Evolutionary conservation across 2,329 filamentous ascomycete genomes (phyloP).

Genomic region (Colletotrichum truncatum): DNA sequence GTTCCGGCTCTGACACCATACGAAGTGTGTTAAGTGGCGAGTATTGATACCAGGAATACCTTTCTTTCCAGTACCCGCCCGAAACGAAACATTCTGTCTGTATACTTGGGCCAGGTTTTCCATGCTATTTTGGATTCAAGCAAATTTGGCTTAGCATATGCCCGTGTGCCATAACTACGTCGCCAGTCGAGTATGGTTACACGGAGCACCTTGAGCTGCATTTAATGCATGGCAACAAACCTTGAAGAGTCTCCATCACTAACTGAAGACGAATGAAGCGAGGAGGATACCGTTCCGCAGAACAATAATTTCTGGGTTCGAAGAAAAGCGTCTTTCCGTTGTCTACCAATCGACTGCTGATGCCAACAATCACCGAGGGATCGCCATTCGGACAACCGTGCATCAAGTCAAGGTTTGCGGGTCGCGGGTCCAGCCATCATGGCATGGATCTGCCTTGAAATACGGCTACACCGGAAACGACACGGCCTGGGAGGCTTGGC

Average conservation of each 20-base stretch:
- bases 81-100: background rate
- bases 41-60: conserved; percentile 7
- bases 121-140: background rate
- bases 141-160: background rate
- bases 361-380: conserved; percentile 1
- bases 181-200: no score
- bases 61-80: background rate
- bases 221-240: background rate
- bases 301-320: background rate
- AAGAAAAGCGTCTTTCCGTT: background rate
- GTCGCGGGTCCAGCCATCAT: conserved; percentile 7
- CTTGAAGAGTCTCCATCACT: background rate
- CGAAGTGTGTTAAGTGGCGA: conserved; percentile 14
- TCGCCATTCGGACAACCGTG: conserved; percentile 14
- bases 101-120: conserved; percentile 1
- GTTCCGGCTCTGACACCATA: background rate
- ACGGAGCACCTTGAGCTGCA: background rate
- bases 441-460: conserved; percentile 13
- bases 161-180: no score
- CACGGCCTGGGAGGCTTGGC: conserved; percentile 7
- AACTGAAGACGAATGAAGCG: background rate
- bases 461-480: conserved; percentile 16
- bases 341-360: background rate
- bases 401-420: conserved; percentile 14
- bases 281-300: background rate